Conservation (phyloP, 495 filamentous ascomycete genomes). For the Penicillium cinerascens region DNA sequence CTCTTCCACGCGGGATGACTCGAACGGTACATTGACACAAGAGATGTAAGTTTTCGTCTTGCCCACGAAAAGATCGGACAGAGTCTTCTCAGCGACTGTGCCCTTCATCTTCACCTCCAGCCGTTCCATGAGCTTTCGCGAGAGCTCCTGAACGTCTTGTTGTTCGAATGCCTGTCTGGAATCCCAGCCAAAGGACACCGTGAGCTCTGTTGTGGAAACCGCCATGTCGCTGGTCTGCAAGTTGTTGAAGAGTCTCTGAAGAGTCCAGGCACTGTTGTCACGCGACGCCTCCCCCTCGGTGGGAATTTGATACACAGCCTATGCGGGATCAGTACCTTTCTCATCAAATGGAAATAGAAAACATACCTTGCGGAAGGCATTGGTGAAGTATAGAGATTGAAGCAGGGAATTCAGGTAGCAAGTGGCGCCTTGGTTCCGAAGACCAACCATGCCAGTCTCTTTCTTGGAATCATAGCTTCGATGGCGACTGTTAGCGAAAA, state of each 20-base stretch:
- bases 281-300: slow-evolving; percentile 77
- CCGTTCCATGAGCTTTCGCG: slow-evolving; percentile 92
- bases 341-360: slow-evolving; percentile 3
- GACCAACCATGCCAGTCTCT: slow-evolving; percentile 93
- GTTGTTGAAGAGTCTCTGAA: slow-evolving; percentile 92
- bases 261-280: slow-evolving; percentile 85
- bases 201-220: slow-evolving; percentile 89
- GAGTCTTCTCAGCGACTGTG: slow-evolving; percentile 86
- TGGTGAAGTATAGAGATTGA: slow-evolving; percentile 96
- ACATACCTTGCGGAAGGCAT: slow-evolving; percentile 86
- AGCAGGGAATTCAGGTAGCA: slow-evolving; percentile 98
- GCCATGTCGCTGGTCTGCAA: slow-evolving; percentile 78
- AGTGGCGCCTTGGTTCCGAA: slow-evolving; percentile 97
- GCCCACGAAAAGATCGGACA: slow-evolving; percentile 87
- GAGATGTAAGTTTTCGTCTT: slow-evolving; percentile 98
- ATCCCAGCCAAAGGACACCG: slow-evolving; percentile 96
- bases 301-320: slow-evolving; percentile 96
- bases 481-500: background rate
- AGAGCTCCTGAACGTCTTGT: slow-evolving; percentile 97
- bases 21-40: slow-evolving; percentile 96
- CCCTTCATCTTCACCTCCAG: slow-evolving; percentile 98
- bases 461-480: slow-evolving; percentile 93
- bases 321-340: background rate
- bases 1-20: slow-evolving; percentile 90
- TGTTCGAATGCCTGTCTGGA: slow-evolving; percentile 97